A percentile compares a stretch with the other conserved stretches of the same genome.
These are phyloP conservation scores for Ascosphaera apis DNA, from an alignment of 2,329 filamentous ascomycete species.

Conservation along the genomic window DNA sequence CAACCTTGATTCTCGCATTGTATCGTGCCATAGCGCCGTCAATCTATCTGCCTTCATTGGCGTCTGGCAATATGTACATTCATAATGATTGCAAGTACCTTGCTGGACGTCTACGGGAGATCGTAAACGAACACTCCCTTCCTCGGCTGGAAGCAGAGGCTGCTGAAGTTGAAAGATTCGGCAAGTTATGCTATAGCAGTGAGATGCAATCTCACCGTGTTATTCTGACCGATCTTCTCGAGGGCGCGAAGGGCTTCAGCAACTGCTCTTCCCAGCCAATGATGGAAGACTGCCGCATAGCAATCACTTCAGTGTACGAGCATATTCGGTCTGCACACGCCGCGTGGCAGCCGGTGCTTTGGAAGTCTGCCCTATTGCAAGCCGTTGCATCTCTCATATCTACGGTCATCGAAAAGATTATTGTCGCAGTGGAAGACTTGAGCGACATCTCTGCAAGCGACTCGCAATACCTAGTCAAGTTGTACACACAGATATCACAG, in stretches of 20 bases:
- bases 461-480: conserved; percentile 32
- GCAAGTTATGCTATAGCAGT: conserved; percentile 35
- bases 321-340: conserved; percentile 32
- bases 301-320: conserved; percentile 33
- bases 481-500: conserved; percentile 32
- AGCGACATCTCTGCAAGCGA: conserved; percentile 41
- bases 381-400: conserved; percentile 35
- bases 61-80: conserved; percentile 36
- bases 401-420: conserved; percentile 34
- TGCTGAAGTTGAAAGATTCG: conserved; percentile 33
- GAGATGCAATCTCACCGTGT: conserved; percentile 43
- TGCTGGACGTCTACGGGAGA: conserved; percentile 27
- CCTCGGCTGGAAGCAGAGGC: conserved; percentile 30
- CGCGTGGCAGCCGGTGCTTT: conserved; percentile 35
- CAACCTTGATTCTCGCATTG: conserved; percentile 26
- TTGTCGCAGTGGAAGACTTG: conserved; percentile 38
- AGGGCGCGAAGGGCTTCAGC: conserved; percentile 38
- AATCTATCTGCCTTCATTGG: conserved; percentile 21
- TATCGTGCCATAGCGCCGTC: conserved; percentile 26
- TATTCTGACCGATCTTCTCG: conserved; percentile 37
- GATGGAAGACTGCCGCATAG: conserved; percentile 35
- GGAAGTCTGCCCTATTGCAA: conserved; percentile 36
- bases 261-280: conserved; percentile 36
- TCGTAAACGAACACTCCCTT: conserved; percentile 24
- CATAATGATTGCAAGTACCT: conserved; percentile 42